Evolutionary conservation across 2,329 filamentous ascomycete genomes (phyloP).

Genomic region (Aspergillus neoniger): DNA sequence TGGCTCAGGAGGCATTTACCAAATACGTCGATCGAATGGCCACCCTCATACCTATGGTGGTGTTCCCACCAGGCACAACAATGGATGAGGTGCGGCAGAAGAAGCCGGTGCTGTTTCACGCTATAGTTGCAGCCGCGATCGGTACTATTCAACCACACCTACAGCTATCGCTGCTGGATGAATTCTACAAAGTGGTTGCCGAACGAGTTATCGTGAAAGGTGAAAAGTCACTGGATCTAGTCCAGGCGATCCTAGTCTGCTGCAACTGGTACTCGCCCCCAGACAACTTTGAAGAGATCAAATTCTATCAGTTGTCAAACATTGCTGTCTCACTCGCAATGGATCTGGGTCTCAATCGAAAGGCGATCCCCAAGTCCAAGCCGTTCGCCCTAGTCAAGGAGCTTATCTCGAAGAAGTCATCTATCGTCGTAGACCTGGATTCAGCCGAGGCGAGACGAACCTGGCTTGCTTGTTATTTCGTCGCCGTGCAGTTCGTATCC

Average conservation of each 20-base stretch:
- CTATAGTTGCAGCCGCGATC: conserved; percentile 58
- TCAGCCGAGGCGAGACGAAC: conserved; percentile 60
- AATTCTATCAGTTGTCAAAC: conserved; percentile 86
- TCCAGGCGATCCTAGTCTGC: conserved; percentile 74
- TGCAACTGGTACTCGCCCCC: conserved; percentile 87
- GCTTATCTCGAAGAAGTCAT: conserved; percentile 40
- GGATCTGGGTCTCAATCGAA: conserved; percentile 74
- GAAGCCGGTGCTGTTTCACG: conserved; percentile 62
- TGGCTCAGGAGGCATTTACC: conserved; percentile 59
- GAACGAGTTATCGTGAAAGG: conserved; percentile 73
- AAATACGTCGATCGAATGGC: conserved; percentile 58
- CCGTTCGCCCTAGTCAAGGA: conserved; percentile 41
- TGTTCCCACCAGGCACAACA: conserved; percentile 56
- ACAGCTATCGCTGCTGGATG: conserved; percentile 65
- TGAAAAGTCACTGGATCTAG: conserved; percentile 78
- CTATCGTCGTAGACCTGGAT: conserved; percentile 48
- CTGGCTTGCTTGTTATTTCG: conserved; percentile 63
- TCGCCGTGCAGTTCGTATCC: conserved; percentile 55
- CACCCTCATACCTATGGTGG: conserved; percentile 59
- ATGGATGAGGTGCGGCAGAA: conserved; percentile 58
- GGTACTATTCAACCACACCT: conserved; percentile 54
- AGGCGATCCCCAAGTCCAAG: conserved; percentile 41
- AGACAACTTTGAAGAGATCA: conserved; percentile 79
- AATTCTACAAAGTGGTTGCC: conserved; percentile 72
- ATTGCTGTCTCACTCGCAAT: conserved; percentile 79